phyloP scores from a whole-genome alignment of 768 basidiomycete genomes.

The Tricholoma flavovirens region DNA sequence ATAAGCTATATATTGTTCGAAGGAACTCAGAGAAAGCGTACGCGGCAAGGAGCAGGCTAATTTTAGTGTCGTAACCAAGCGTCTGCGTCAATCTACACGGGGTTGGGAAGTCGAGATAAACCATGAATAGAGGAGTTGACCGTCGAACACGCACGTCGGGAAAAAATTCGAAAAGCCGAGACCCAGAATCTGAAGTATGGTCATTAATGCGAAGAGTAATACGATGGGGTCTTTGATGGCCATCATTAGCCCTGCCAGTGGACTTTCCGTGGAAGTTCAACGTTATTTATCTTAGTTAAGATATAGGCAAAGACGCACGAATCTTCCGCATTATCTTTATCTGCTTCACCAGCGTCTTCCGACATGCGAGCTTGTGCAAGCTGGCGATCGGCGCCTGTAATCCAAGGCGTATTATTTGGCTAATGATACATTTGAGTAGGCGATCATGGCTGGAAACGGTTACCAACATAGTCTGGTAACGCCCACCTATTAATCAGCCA shows the following conservation, averaged over 20 bases:
- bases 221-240: slow-evolving; percentile 55
- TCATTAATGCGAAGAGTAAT: slow-evolving; percentile 49
- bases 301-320: slow-evolving; percentile 37
- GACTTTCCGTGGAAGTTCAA: slow-evolving; percentile 23
- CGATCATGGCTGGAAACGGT: not conserved
- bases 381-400: slow-evolving; percentile 41
- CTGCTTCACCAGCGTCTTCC: slow-evolving; percentile 65
- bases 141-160: slow-evolving; percentile 32
- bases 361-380: slow-evolving; percentile 64
- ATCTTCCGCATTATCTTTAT: slow-evolving; percentile 48
- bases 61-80: slow-evolving; percentile 54
- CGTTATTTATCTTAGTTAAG: not conserved
- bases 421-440: slow-evolving; percentile 16
- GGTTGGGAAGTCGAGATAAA: not conserved
- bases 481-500: slow-evolving; percentile 35
- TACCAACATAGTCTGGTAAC: slow-evolving; percentile 53
- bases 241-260: slow-evolving; percentile 43
- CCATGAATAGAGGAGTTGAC: not conserved
- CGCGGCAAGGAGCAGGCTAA: slow-evolving; percentile 56
- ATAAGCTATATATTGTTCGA: not conserved
- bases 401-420: slow-evolving; percentile 61
- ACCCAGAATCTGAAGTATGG: slow-evolving; percentile 45
- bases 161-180: slow-evolving; percentile 60
- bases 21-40: slow-evolving; percentile 21
- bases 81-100: slow-evolving; percentile 45